A percentile compares a stretch with the other conserved stretches of the same genome.
phyloP scores from a whole-genome alignment of 768 basidiomycete species.

The Thelephora aurantiotincta region DNA sequence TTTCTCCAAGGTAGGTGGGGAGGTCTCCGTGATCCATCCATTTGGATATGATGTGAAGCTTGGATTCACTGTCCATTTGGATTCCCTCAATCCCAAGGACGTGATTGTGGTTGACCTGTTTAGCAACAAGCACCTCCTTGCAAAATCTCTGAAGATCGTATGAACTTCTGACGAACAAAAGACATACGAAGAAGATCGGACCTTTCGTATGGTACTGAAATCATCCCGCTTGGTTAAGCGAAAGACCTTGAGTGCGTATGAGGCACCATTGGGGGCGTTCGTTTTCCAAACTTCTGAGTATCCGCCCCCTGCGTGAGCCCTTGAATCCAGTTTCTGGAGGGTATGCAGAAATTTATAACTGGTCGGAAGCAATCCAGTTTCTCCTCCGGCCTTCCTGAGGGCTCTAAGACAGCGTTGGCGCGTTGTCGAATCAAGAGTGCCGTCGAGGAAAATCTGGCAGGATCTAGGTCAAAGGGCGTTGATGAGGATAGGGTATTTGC shows the following conservation, averaged over 20 bases:
- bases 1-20: neutral
- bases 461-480: no score
- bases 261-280: neutral
- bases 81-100: neutral
- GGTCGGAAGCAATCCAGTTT: neutral
- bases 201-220: neutral
- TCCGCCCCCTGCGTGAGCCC: neutral
- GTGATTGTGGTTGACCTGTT: neutral
- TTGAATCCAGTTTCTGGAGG: neutral
- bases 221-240: neutral
- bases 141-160: neutral
- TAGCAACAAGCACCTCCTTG: neutral
- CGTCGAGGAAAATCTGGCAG: no score
- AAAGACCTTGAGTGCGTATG: slow-evolving; percentile 1
- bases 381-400: neutral
- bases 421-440: no score
- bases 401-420: neutral
- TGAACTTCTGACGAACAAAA: neutral
- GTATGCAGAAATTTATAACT: neutral
- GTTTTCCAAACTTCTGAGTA: neutral
- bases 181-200: neutral
- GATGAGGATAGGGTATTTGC: no score
- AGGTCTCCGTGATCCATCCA: slow-evolving; percentile 6
- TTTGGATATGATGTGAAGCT: slow-evolving; percentile 2
- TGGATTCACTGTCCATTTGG: neutral